A percentile compares a stretch with the other conserved stretches of the same genome.
Evolutionary conservation across 75 land plant genomes (phyloP).

Genomic region (Pinus albicaulis): DNA sequence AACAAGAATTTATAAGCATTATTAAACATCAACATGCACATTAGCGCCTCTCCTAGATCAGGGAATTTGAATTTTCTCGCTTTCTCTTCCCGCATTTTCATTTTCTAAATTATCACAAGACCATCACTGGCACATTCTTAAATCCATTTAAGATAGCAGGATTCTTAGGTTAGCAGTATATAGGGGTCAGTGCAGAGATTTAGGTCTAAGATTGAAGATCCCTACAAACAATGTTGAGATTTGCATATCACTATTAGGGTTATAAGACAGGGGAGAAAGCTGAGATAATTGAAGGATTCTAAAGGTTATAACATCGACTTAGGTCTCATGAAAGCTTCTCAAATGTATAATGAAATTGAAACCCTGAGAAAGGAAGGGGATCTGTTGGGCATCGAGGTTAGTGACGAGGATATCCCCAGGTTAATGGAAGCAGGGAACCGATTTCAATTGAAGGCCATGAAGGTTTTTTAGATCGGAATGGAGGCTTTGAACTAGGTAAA

Average conservation of each 20-base stretch:
- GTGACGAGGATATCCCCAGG: conserved; percentile 70
- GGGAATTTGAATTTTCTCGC: too few species aligned
- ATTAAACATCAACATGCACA: too few species aligned
- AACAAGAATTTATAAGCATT: too few species aligned
- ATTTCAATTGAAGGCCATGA: conserved; percentile 66
- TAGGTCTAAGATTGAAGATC: conserved; percentile 75
- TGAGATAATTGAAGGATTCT: conserved; percentile 46
- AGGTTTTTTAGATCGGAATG: conserved; percentile 74
- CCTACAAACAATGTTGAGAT: conserved; percentile 57
- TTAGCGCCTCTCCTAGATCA: too few species aligned
- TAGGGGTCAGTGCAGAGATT: conserved; percentile 67
- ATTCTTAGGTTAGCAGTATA: conserved; percentile 51
- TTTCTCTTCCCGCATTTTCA: too few species aligned
- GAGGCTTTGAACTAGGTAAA: conserved; percentile 81
- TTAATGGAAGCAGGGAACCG: conserved; percentile 55
- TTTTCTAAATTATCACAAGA: too few species aligned
- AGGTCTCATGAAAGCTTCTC: conserved; percentile 85
- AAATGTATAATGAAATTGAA: conserved; percentile 71
- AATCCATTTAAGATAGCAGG: too few species aligned
- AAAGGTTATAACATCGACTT: conserved; percentile 13
- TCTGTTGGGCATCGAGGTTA: conserved; percentile 58
- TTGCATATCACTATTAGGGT: conserved; percentile 55
- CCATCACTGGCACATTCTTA: too few species aligned
- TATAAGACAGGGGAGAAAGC: conserved; percentile 51
- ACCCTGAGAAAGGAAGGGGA: conserved; percentile 55